A percentile compares a stretch with the other conserved stretches of the same genome.
Evolutionary conservation across 345 rosid species (phyloP).

Genomic region (Turritis glabra): DNA sequence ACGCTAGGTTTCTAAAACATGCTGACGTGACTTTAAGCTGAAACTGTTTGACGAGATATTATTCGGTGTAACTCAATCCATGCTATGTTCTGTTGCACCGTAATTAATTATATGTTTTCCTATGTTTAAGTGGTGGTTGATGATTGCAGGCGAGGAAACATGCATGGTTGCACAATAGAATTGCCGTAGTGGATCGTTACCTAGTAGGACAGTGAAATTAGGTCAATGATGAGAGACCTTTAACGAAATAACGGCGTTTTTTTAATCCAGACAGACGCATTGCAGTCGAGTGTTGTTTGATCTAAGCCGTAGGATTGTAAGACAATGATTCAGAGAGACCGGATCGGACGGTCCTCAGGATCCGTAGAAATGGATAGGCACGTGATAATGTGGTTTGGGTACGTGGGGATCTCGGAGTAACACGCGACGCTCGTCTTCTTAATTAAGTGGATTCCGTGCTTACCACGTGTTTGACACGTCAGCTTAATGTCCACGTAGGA

Average conservation of each 20-base stretch:
- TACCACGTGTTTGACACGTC: constrained; percentile 37
- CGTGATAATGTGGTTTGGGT: constrained; percentile 26
- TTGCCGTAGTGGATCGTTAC: neutral
- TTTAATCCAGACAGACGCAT: neutral
- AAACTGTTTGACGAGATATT: neutral
- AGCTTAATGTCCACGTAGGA: constrained; percentile 1
- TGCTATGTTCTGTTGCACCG: neutral
- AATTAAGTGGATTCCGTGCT: constrained; percentile 16
- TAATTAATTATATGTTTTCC: neutral
- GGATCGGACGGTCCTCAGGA: constrained; percentile 17
- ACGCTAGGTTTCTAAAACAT: neutral
- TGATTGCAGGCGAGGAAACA: too few relatives aligned
- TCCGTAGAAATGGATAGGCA: neutral
- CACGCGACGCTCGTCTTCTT: constrained; percentile 37
- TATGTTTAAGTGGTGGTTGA: neutral
- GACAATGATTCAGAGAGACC: neutral
- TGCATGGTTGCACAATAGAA: neutral
- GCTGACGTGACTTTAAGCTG: constrained; percentile 18
- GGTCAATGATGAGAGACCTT: constrained; percentile 27
- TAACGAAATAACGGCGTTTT: constrained; percentile 26
- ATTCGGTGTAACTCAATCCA: neutral
- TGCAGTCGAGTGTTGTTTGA: neutral
- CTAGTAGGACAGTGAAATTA: neutral
- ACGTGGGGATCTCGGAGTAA: constrained; percentile 27
- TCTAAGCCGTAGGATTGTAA: constrained; percentile 23